Evolutionary conservation across 306 rosid genomes (phyloP), one percentile per base, ranked within the genome.

Genomic region (Trifolium repens): DNA sequence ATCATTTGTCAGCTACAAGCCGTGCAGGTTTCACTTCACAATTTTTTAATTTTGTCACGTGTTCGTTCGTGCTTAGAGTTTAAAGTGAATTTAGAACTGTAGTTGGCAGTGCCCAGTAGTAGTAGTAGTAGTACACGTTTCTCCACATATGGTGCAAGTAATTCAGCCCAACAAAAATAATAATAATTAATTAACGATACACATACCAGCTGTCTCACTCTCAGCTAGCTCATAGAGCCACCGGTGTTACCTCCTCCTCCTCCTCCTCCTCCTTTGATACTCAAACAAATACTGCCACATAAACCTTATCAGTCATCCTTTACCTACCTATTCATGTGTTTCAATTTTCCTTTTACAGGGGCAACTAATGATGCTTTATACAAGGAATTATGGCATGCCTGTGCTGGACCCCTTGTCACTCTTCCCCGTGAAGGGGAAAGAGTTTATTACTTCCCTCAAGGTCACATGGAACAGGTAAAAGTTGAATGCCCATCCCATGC

Each of bases 311-410:
- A 49, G 8, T 15, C 55, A 14, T 8, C 19, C 55, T 15, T 3
- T 10, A 2, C 3, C 17, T 16, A 49, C 55, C n/a, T 49, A 30
- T 69, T 68, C 69, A 32, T 15, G 14, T 54, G 19, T 71, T 64
- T 10, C 58, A 32, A 55, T 84, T n/a, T 67, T 72, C 35, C 7
- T 55, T 78, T 78, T 80, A 30, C 66, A 94, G 98, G 86, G 73
- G 34, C 80, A 26, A 73, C 88, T 59, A 84, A 80, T 62, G 90
- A 90, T 88, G 98, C 90, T 63, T 81, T 94, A 74, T 94, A 83
- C 88, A 94, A 84, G 93, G 97, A 94, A 87, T 76, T 94, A 81
- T 94, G 98, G 98, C 94, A 91, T 87, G 94, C 97, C n/a, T 94
- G 98, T 85, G 98, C 98, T 57, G 98, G 98, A 24, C 98, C 98